A percentile compares a stretch with the other conserved stretches of the same genome.
phyloP scores from a whole-genome alignment of 2,329 filamentous ascomycete species.

The Bisporella sp. region DNA sequence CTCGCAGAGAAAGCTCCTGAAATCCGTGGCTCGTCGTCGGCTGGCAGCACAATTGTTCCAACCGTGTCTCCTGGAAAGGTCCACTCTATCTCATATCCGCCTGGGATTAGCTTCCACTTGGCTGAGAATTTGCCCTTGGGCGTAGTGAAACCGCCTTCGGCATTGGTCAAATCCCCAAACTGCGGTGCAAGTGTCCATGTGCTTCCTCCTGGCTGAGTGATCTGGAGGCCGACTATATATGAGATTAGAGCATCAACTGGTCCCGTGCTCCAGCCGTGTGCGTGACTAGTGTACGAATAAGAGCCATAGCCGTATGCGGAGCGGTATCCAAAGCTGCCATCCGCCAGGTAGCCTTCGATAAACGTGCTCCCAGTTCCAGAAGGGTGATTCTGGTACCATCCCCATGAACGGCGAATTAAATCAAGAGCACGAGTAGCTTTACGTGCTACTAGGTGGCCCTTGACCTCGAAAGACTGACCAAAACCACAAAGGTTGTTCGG shows the following conservation, averaged over 20 bases:
- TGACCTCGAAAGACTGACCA: slow-evolving; percentile 51
- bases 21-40: neutral
- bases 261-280: slow-evolving; percentile 43
- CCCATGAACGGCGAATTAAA: slow-evolving; percentile 50
- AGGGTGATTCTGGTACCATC: slow-evolving; percentile 50
- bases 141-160: slow-evolving; percentile 35
- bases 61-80: neutral
- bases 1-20: neutral
- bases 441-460: slow-evolving; percentile 44
- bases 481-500: slow-evolving; percentile 49
- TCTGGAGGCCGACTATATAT: slow-evolving; percentile 34
- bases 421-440: slow-evolving; percentile 44
- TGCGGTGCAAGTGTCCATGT: slow-evolving; percentile 34
- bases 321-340: slow-evolving; percentile 52
- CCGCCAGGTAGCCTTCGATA: slow-evolving; percentile 49
- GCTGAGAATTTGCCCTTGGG: slow-evolving; percentile 32
- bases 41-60: neutral
- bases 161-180: slow-evolving; percentile 31
- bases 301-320: slow-evolving; percentile 42
- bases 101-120: slow-evolving; percentile 16
- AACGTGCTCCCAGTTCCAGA: slow-evolving; percentile 52
- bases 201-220: slow-evolving; percentile 30
- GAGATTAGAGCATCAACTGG: slow-evolving; percentile 40
- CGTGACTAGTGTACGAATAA: slow-evolving; percentile 40
- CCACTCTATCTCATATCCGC: neutral